Evolutionary conservation across 2,329 filamentous ascomycete genomes (phyloP).

Genomic region (Calonectria pauciramosa): DNA sequence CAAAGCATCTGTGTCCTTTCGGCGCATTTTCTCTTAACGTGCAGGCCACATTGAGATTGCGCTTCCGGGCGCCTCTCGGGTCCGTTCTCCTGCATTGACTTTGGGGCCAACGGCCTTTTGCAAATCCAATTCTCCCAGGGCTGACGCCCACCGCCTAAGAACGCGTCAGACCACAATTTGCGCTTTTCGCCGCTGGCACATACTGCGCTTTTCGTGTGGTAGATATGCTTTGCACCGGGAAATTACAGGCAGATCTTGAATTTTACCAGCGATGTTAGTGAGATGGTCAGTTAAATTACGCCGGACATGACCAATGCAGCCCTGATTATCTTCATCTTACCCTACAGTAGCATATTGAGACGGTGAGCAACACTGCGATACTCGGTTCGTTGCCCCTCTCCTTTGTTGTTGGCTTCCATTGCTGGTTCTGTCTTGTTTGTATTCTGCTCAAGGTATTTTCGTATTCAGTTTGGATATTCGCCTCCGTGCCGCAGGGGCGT

Average conservation of each 20-base stretch:
- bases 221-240: not conserved
- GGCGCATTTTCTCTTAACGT: constrained; percentile 1
- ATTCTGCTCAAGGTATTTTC: not conserved
- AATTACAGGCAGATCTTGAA: not conserved
- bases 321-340: not conserved
- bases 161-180: constrained; percentile 10
- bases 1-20: not conserved
- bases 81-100: constrained; percentile 17
- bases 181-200: not conserved
- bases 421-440: not conserved
- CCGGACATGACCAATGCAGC: not conserved
- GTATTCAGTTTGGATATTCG: not conserved
- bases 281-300: not conserved
- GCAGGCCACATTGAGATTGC: not conserved
- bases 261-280: not conserved
- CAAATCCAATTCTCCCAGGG: not conserved
- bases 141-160: not conserved
- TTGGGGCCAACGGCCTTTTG: constrained; percentile 3
- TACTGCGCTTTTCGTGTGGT: not conserved
- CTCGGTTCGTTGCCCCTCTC: not conserved
- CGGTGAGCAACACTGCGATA: not conserved
- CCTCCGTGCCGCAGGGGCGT: not conserved
- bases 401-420: not conserved
- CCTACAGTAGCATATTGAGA: not conserved
- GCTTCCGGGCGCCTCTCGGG: not conserved